Percentiles rank a stretch among this genome's conserved stretches.
Conservation (phyloP, 306 rosid genomes). For the Castanopsis chinensis region DNA sequence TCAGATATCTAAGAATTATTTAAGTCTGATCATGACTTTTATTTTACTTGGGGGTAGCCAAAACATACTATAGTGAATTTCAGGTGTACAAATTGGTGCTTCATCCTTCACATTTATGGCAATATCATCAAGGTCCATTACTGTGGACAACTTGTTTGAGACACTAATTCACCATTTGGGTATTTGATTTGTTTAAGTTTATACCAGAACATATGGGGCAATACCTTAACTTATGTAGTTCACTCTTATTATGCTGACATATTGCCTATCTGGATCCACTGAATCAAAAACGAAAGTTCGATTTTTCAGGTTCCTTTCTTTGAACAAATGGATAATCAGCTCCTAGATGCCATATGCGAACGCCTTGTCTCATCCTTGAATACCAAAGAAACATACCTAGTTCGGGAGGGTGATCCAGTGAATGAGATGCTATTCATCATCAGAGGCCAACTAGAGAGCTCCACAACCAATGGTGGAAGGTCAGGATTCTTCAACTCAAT, state of each 20-base stretch:
- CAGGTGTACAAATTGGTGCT: neutral
- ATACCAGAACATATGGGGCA: neutral
- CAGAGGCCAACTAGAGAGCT: constrained; percentile 84
- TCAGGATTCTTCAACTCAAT: constrained; percentile 79
- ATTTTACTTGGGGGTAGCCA: neutral
- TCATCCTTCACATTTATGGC: no score
- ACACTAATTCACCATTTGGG: neutral
- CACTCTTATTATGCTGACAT: neutral
- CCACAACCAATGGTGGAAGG: constrained; percentile 85
- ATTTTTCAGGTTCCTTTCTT: constrained; percentile 77
- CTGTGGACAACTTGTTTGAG: neutral
- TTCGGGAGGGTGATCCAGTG: constrained; percentile 84
- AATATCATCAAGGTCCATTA: neutral
- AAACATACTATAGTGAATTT: neutral
- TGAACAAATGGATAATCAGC: constrained; percentile 86
- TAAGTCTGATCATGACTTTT: neutral
- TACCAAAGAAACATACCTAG: constrained; percentile 56
- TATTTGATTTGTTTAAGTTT: neutral
- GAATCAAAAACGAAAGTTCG: neutral
- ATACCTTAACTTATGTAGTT: neutral
- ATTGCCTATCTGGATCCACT: neutral
- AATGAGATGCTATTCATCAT: constrained; percentile 85
- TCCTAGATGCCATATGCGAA: constrained; percentile 89
- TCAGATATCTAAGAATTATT: neutral
- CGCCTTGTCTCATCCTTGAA: constrained; percentile 76